phyloP scores from a whole-genome alignment of 495 filamentous ascomycete species.

The Coniosporium apollinis region DNA sequence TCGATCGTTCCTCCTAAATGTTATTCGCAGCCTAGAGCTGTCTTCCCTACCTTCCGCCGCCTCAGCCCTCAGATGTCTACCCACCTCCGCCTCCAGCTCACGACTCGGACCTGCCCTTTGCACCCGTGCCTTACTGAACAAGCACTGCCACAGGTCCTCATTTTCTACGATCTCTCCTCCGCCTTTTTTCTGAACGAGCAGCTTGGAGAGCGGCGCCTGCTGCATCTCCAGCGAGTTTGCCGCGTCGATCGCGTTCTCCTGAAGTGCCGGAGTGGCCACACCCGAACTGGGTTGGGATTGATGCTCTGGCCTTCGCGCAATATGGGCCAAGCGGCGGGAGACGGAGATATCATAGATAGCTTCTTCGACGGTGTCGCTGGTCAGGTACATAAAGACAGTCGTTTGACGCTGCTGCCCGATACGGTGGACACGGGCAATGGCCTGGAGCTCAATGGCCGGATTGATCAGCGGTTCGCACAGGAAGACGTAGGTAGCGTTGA shows the following conservation, averaged over 20 bases:
- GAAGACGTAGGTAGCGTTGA: constrained; percentile 88
- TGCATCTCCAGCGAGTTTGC: constrained; percentile 75
- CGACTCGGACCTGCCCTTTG: constrained; percentile 3
- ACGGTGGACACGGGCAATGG: constrained; percentile 81
- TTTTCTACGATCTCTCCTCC: constrained; percentile 70
- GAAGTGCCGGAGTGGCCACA: constrained; percentile 21
- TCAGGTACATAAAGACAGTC: constrained; percentile 88
- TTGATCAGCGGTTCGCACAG: constrained; percentile 88
- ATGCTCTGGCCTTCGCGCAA: constrained; percentile 30
- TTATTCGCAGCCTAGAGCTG: no score
- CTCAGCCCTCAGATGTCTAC: constrained; percentile 17
- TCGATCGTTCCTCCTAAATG: no score
- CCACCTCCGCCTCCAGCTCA: constrained; percentile 13
- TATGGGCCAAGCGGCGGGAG: constrained; percentile 55
- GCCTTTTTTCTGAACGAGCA: constrained; percentile 50
- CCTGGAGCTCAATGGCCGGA: constrained; percentile 82
- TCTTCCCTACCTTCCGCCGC: constrained; percentile 14
- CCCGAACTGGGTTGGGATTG: constrained; percentile 12
- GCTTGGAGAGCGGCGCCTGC: constrained; percentile 41
- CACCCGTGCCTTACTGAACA: constrained; percentile 36
- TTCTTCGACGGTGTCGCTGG: constrained; percentile 77
- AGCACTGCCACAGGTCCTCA: constrained; percentile 75
- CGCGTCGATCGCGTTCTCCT: constrained; percentile 49
- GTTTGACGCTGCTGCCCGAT: constrained; percentile 81
- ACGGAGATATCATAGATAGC: constrained; percentile 78